Evolutionary conservation across 192 early-diverging fungal species (phyloP), one percentile per base, ranked within the genome.

Genomic region (Rhizoclosmatium sp.): DNA sequence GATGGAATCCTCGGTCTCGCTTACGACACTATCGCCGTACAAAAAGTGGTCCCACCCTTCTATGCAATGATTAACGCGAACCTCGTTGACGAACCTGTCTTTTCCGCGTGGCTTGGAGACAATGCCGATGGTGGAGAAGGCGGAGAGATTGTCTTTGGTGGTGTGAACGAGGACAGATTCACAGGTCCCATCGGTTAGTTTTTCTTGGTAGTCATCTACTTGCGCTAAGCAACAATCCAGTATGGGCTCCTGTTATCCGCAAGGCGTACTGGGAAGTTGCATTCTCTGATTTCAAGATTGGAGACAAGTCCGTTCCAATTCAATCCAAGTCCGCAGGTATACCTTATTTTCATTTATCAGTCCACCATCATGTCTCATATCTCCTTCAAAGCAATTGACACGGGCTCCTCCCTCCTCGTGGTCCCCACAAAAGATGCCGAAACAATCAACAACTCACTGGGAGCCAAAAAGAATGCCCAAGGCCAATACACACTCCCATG

Each of bases 221-320:
- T 47, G 49, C 7, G 21, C 12, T 16, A 65, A 65, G 7, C 41
- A 10, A 65, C 62, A 40, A 21, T 44, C 16, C 74, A 85, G 84
- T 82, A 21, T 99, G 93, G 93, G 92, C 95, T 64, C 89, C 93
- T 31, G 92, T 99, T 71, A 87, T 90, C 54, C 92, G 96, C 80
- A 95, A 96, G 85, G 96, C 91, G 0, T 99, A 99, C 87, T 99
- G 98, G 98, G 98, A 99, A 85, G 95, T 98, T 60, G 91, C 92
- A 44, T 85, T 99, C 19, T 86, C 93, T 70, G 87, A 91, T 73
- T 88, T 95, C 62, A 89, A 85, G 61, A 90, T 98, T 74, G 96
- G 92, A 72, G 94, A 92, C 54, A 90, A 92, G 44, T n/a, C 45
- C 39, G 46, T 97, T 48, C 87, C 87, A 31, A 23, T 82, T 54